phyloP scores from a whole-genome alignment of 768 basidiomycete genomes.

The Leccinum incarnatum region DNA sequence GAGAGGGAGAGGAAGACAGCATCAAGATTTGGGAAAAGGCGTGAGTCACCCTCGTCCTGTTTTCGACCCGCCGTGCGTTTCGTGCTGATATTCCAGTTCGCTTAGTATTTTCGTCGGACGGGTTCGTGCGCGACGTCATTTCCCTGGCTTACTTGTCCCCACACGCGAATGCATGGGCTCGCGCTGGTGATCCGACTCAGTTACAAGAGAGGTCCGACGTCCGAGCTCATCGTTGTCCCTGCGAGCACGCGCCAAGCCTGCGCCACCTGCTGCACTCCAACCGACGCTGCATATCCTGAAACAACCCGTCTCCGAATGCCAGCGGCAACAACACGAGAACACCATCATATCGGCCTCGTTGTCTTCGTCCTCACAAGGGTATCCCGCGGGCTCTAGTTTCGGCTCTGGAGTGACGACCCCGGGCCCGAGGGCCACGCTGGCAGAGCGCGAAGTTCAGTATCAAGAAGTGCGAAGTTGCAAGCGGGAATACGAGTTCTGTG shows the following conservation, averaged over 20 bases:
- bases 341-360: slow-evolving; percentile 1
- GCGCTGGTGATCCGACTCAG: slow-evolving; percentile 30
- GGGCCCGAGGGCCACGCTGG: slow-evolving; percentile 36
- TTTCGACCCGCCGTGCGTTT: not conserved
- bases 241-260: slow-evolving; percentile 42
- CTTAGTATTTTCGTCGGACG: not conserved
- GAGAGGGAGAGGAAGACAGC: slow-evolving; percentile 26
- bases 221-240: slow-evolving; percentile 49
- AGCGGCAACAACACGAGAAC: not conserved
- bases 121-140: not conserved
- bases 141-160: not conserved
- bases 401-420: slow-evolving; percentile 13
- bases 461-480: slow-evolving; percentile 68
- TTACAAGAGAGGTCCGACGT: slow-evolving; percentile 65
- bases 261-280: slow-evolving; percentile 56
- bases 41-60: slow-evolving; percentile 40
- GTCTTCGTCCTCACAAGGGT: slow-evolving; percentile 15
- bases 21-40: slow-evolving; percentile 66
- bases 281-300: slow-evolving; percentile 70
- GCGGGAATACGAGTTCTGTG: slow-evolving; percentile 26
- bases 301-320: slow-evolving; percentile 49
- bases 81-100: slow-evolving; percentile 11
- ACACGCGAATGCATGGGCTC: not conserved
- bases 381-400: not conserved
- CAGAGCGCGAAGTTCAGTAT: slow-evolving; percentile 71